Conservation (phyloP, 139 green algal genomes). For the Chlamydomonas sp. region DNA sequence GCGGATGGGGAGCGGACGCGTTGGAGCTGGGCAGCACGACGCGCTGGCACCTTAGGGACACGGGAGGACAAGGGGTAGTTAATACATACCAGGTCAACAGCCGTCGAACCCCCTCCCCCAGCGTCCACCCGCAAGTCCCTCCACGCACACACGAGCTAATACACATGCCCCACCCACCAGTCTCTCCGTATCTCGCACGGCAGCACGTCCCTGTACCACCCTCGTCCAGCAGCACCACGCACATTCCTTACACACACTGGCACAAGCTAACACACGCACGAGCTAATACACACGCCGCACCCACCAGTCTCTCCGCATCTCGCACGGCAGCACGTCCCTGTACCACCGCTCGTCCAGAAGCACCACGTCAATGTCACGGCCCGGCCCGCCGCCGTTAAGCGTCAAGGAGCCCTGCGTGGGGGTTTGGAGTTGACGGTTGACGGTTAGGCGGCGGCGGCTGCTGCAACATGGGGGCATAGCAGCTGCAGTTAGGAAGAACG, state of each 20-base stretch:
- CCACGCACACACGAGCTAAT: neutral
- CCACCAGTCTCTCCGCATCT: slow-evolving; percentile 50
- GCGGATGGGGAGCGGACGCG: too few species aligned
- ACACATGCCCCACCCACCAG: slow-evolving; percentile 46
- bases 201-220: slow-evolving; percentile 37
- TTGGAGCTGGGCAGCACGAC: too few species aligned
- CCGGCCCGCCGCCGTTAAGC: slow-evolving; percentile 50
- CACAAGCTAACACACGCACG: neutral
- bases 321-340: slow-evolving; percentile 72
- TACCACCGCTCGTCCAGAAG: slow-evolving; percentile 78
- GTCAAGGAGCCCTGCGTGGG: slow-evolving; percentile 38
- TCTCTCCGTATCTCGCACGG: slow-evolving; percentile 54
- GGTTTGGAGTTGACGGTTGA: neutral
- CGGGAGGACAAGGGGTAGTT: too few species aligned
- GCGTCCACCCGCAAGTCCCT: neutral
- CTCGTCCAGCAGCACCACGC: neutral
- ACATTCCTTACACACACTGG: neutral
- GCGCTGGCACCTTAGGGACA: too few species aligned
- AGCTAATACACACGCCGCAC: neutral
- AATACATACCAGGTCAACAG: too few species aligned
- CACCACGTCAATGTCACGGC: slow-evolving; percentile 64
- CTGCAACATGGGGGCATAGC: too few species aligned
- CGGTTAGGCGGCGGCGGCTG: too few species aligned
- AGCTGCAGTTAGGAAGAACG: neutral
- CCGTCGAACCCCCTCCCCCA: neutral